Conservation (phyloP, 352 stramenopile genomes). For the Globisporangium solare region DNA sequence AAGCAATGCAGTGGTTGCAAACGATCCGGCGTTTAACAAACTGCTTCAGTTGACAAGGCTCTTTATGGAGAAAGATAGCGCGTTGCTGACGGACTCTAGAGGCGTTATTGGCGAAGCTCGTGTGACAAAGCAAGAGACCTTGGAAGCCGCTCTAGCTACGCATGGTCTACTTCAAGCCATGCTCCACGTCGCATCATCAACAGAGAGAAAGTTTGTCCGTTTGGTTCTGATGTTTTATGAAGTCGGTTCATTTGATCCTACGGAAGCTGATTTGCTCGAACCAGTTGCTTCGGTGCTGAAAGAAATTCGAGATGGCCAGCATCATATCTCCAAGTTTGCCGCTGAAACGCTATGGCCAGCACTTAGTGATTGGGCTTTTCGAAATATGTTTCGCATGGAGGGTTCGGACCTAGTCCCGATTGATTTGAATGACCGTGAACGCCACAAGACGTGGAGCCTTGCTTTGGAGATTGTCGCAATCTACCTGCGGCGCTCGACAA, state of each 20-base stretch:
- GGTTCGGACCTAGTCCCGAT: conserved; percentile 7
- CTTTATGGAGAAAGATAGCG: conserved; percentile 33
- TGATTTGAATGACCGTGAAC: not conserved
- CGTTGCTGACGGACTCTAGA: conserved; percentile 12
- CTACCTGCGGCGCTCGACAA: conserved; percentile 8
- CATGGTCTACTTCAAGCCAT: conserved; percentile 32
- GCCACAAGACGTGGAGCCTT: conserved; percentile 6
- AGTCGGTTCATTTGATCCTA: conserved; percentile 12
- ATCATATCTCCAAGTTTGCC: conserved; percentile 22
- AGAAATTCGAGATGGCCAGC: conserved; percentile 21
- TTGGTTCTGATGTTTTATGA: conserved; percentile 33
- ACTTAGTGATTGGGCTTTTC: conserved; percentile 16
- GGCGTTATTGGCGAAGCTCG: conserved; percentile 5
- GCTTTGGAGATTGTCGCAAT: conserved; percentile 9
- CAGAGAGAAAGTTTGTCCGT: conserved; percentile 32
- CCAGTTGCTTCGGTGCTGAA: conserved; percentile 20
- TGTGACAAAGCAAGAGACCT: conserved; percentile 19
- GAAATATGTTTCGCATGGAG: conserved; percentile 11
- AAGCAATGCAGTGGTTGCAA: conserved; percentile 28
- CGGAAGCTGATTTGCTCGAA: conserved; percentile 16
- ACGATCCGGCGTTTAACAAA: conserved; percentile 23
- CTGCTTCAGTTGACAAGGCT: conserved; percentile 34
- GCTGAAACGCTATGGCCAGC: conserved; percentile 32
- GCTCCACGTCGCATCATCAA: conserved; percentile 18
- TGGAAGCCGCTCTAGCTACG: conserved; percentile 26